Evolutionary conservation across 1,139 yeast species (phyloP).

Genomic region (Scheffersomyces parashehatae): DNA sequence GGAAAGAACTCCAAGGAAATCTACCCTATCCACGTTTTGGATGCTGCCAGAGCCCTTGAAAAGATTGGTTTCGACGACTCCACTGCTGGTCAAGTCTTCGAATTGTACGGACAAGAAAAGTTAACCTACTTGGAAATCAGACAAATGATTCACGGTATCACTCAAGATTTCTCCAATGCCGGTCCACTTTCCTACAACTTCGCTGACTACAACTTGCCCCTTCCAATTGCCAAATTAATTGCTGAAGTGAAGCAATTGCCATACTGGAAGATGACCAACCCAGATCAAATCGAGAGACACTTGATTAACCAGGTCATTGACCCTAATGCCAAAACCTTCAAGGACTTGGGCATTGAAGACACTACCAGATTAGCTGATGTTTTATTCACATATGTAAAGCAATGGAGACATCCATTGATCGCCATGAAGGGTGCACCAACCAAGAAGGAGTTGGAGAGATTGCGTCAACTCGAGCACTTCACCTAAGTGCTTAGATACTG

Average conservation of each 20-base stretch:
- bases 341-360: slow-evolving; percentile 67
- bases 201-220: slow-evolving; percentile 44
- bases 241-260: slow-evolving; percentile 52
- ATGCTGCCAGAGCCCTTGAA: slow-evolving; percentile 80
- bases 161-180: slow-evolving; percentile 56
- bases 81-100: slow-evolving; percentile 75
- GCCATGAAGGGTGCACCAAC: slow-evolving; percentile 49
- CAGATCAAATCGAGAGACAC: slow-evolving; percentile 79
- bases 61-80: slow-evolving; percentile 79
- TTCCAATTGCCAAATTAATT: slow-evolving; percentile 45
- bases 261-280: slow-evolving; percentile 71
- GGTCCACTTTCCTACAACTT: slow-evolving; percentile 58
- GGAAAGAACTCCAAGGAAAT: slow-evolving; percentile 64
- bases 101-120: slow-evolving; percentile 72
- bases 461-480: slow-evolving; percentile 50
- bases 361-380: slow-evolving; percentile 70
- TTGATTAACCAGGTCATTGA: slow-evolving; percentile 67
- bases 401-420: slow-evolving; percentile 53
- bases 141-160: slow-evolving; percentile 67
- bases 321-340: slow-evolving; percentile 62
- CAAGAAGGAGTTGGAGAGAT: slow-evolving; percentile 42
- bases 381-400: slow-evolving; percentile 63
- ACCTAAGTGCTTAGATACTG: slow-evolving; percentile 18
- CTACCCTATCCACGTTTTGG: slow-evolving; percentile 75
- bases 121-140: slow-evolving; percentile 66